Conservation (phyloP, 1,284 basidiomycete species). For the Ustilago shanxiensis region DNA sequence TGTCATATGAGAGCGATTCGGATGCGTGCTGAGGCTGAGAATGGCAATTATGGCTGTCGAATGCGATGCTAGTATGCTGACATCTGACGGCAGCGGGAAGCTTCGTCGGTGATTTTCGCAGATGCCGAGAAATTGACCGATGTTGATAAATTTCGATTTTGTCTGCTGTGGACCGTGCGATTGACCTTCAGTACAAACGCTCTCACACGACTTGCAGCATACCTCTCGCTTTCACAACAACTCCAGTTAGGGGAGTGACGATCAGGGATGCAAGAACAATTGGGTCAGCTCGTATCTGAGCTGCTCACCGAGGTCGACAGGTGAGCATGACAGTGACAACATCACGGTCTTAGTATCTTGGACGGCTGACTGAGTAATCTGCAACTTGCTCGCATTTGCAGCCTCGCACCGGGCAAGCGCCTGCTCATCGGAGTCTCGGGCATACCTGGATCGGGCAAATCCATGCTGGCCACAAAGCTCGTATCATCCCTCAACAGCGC, state of each 20-base stretch:
- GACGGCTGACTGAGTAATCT: not conserved
- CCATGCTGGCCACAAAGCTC: constrained; percentile 77
- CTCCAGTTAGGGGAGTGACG: not conserved
- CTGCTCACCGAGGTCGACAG: constrained; percentile 13
- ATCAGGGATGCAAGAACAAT: constrained; percentile 29
- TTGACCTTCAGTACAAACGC: constrained; percentile 6
- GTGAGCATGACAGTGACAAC: constrained; percentile 14
- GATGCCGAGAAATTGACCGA: not conserved
- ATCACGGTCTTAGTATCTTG: too few species aligned
- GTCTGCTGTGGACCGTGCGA: constrained; percentile 12
- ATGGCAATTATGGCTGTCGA: too few species aligned
- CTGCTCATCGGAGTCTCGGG: constrained; percentile 82
- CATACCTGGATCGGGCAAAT: constrained; percentile 86
- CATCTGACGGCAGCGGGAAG: not conserved
- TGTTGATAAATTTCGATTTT: not conserved
- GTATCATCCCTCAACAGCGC: constrained; percentile 68
- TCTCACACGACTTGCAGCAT: not conserved
- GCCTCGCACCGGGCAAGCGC: constrained; percentile 73
- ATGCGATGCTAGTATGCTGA: too few species aligned
- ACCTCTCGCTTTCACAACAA: not conserved
- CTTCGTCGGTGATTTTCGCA: constrained; percentile 9
- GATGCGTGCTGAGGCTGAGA: too few species aligned
- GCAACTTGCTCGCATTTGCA: constrained; percentile 55
- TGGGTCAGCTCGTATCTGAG: constrained; percentile 14
- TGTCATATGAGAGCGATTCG: too few species aligned